Evolutionary conservation across 2,329 filamentous ascomycete genomes (phyloP), one percentile per base, ranked within the genome.

Genomic region (Diaporthe vexans): DNA sequence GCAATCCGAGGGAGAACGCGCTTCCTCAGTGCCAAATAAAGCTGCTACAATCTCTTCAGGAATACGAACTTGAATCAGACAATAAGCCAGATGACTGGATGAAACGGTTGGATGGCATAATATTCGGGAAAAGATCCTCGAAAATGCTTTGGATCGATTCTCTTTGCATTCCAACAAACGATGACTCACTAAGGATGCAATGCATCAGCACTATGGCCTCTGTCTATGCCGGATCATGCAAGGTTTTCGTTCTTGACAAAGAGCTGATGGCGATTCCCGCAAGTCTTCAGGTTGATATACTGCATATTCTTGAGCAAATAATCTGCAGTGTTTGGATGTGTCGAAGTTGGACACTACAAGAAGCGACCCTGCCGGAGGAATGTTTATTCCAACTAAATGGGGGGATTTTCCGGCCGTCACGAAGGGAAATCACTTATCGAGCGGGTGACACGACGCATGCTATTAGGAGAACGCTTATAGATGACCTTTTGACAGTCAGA

Each of bases 331-430:
- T 58, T 1, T 58, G 56, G 56, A 58, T 58, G 56, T 58, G 2
- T 37, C 29, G 56, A n/a, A 58, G 56, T 58, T 58, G 56, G 56
- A 58, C 56, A 35, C 29, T 58, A 9, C 56, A 58, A 37, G 56
- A 58, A 37, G 56, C 56, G 56, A 58, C n/a, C 19, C 29, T 58
- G 19, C 56, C 56, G 29, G 56, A 58, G 33, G 19, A 58, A 5
- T 58, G 56, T 21, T 3, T 58, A 11, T 58, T 58, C 13, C 19
- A 21, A 4, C 6, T 58, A 21, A 29, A 35, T 4, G 33, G 17
- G 15, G 56, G 17, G 11, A 10, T 58, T 10, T 58, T 58, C 33
- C 17, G 11, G 17, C 54, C 54, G 10, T 35, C 29, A 35, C 29
- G 19, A 57, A 17, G 21, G 6, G 35, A 3, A 3, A 8, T 35